These are phyloP conservation scores for Tolypocladium amazonense DNA, from an alignment of 2,329 filamentous ascomycete genomes.

Conservation along the genomic window DNA sequence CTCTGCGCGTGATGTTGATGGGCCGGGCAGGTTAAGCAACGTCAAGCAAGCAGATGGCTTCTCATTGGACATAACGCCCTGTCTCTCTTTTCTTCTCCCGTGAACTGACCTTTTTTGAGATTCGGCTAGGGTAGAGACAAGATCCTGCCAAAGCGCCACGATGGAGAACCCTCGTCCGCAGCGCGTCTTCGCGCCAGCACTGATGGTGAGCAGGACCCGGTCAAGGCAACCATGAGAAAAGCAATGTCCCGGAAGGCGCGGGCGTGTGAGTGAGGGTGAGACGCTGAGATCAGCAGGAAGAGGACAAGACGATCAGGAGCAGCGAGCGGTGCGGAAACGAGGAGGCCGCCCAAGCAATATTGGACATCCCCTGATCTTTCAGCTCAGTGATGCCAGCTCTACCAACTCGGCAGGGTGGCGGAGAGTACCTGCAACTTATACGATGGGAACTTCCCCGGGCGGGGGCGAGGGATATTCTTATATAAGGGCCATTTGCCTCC, in stretches of 20 bases:
- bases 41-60: slow-evolving; percentile 1
- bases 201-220: slow-evolving; percentile 2
- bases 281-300: slow-evolving; percentile 2
- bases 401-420: slow-evolving; percentile 3
- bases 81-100: slow-evolving; percentile 3
- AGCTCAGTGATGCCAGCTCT: slow-evolving; percentile 6
- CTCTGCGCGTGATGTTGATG: neutral
- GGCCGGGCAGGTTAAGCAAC: neutral
- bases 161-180: neutral
- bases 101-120: slow-evolving; percentile 2
- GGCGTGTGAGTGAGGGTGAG: slow-evolving; percentile 2
- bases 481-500: slow-evolving; percentile 5
- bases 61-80: slow-evolving; percentile 2
- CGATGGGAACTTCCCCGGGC: slow-evolving; percentile 4
- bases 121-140: slow-evolving; percentile 3
- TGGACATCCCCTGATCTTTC: slow-evolving; percentile 1
- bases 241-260: slow-evolving; percentile 1
- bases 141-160: slow-evolving; percentile 3
- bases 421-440: slow-evolving; percentile 3
- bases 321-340: slow-evolving; percentile 1
- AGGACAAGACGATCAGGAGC: slow-evolving; percentile 1
- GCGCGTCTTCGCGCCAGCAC: slow-evolving; percentile 1
- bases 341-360: slow-evolving; percentile 1
- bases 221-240: slow-evolving; percentile 4
- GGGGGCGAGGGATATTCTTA: slow-evolving; percentile 8